Base-by-base conservation (phyloP, 2,329 filamentous ascomycete genomes). In the Fusarium abutilonis region DNA sequence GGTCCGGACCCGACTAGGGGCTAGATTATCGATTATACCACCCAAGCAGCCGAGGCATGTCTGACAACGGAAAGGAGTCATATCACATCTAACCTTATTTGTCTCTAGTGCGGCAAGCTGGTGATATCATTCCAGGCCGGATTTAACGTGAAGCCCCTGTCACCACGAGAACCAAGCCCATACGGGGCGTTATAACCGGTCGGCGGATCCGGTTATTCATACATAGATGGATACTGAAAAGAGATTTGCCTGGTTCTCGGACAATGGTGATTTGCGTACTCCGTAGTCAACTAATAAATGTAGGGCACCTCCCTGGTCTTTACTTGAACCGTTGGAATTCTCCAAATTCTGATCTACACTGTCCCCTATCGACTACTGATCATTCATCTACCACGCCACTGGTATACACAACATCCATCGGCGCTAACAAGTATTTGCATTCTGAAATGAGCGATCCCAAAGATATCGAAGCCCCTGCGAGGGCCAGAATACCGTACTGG, bases 401-500 rank as follows among this genome's bases (percentile, higher is more conserved):
- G n/a, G n/a, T n/a, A 23, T 26, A 26, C 23, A 26, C 23, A 26
- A 8, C 23, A 26, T 26, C 23, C 5, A 26, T 8, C 23, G 23
- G 23, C 23, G 23, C 23, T 26, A 26, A 19, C 19, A 19, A 26
- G 23, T 8, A 40, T 50, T 36, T 4, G 8, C 36, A n/a, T 15
- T 14, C 14, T 15, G 10, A 31, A 9, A 64, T 64, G 62, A 52
- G 45, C 59, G 62, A 66, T 9, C 15, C 50, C 29, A 57, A 64
- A 15, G 52, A 47, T 15, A 58, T 64, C 32, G 62, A 64, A 40
- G 47, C 38, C 48, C 62, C 62, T 17, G 62, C 57, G 28, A 52
- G 49, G 62, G 46, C 45, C 9, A 58, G 35, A 38, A 64, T 64
- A 14, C 62, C 62, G 10, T 64, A 65, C 42, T 66, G 62, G 62